These are phyloP conservation scores for Coemansia sp. DNA, from an alignment of 192 early-diverging fungal species.

Conservation along the genomic window DNA sequence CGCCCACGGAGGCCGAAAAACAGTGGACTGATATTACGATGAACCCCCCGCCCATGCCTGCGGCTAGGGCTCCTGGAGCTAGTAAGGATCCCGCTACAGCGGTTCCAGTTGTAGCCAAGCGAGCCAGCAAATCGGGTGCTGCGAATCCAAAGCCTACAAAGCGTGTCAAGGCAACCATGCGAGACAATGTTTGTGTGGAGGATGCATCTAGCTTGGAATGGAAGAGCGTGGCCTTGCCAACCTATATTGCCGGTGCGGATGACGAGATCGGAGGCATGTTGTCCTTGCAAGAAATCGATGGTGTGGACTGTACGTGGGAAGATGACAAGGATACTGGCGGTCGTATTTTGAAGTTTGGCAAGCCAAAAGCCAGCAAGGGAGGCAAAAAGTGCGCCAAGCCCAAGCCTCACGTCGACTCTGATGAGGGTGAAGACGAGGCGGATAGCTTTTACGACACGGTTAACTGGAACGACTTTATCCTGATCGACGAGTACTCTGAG, in stretches of 20 bases:
- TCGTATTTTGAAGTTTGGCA: slow-evolving; percentile 66
- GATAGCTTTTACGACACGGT: slow-evolving; percentile 13
- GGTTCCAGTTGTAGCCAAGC: background rate
- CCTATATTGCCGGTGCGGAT: slow-evolving; percentile 53
- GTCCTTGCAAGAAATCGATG: slow-evolving; percentile 84
- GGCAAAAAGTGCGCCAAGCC: slow-evolving; percentile 17
- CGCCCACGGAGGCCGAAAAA: slow-evolving; percentile 8
- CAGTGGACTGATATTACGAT: slow-evolving; percentile 30
- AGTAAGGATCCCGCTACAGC: background rate
- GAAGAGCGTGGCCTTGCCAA: slow-evolving; percentile 55
- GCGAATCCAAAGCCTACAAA: slow-evolving; percentile 2
- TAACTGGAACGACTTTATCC: slow-evolving; percentile 59
- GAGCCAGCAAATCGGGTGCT: background rate
- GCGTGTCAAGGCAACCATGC: slow-evolving; percentile 8
- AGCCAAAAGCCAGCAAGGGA: slow-evolving; percentile 11
- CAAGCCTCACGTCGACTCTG: background rate
- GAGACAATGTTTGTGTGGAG: background rate
- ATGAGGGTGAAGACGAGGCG: slow-evolving; percentile 11
- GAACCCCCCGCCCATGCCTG: slow-evolving; percentile 51
- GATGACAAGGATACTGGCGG: slow-evolving; percentile 58
- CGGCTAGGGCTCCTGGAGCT: background rate
- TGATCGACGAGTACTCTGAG: slow-evolving; percentile 82
- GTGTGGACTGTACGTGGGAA: slow-evolving; percentile 75
- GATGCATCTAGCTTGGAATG: slow-evolving; percentile 58
- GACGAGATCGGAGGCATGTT: slow-evolving; percentile 80